These are phyloP conservation scores for Erigeron philadelphicus DNA, from an alignment of 140 eudicot species.

Conservation along the genomic window DNA sequence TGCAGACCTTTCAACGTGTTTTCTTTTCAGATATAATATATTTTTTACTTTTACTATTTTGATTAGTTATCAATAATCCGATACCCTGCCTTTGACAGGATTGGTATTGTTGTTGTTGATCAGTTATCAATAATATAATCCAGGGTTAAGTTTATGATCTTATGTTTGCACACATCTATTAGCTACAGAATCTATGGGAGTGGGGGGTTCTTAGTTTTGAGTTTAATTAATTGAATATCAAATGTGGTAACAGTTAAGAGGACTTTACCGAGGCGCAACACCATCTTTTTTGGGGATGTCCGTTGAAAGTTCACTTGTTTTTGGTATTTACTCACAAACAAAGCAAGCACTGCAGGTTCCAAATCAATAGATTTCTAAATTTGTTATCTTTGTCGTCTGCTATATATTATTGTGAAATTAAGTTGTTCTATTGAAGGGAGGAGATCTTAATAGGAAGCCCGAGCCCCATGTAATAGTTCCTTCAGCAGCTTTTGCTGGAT, in stretches of 20 bases:
- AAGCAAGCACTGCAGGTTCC: conserved; percentile 75
- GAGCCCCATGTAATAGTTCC: conserved; percentile 57
- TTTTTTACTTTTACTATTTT: too few species aligned
- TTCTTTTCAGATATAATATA: too few species aligned
- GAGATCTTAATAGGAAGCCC: conserved; percentile 47
- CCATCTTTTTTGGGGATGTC: conserved; percentile 93
- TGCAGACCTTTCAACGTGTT: too few species aligned
- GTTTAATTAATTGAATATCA: not conserved
- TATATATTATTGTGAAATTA: not conserved
- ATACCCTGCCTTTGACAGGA: too few species aligned
- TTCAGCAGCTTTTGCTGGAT: conserved; percentile 80
- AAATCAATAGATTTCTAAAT: not conserved
- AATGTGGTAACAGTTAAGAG: conserved; percentile 55
- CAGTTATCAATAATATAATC: too few species aligned
- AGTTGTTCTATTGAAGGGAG: conserved; percentile 39
- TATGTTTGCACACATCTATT: too few species aligned
- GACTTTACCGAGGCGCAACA: conserved; percentile 91
- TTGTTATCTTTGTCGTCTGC: conserved; percentile 1
- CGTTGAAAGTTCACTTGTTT: conserved; percentile 81
- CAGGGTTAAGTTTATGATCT: not conserved
- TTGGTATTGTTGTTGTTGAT: too few species aligned
- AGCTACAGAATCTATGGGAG: too few species aligned
- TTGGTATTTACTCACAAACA: conserved; percentile 88
- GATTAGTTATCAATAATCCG: too few species aligned
- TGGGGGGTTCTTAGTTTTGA: too few species aligned